phyloP scores from a whole-genome alignment of 106 monocot species.

The Xerophyta viscosa region DNA sequence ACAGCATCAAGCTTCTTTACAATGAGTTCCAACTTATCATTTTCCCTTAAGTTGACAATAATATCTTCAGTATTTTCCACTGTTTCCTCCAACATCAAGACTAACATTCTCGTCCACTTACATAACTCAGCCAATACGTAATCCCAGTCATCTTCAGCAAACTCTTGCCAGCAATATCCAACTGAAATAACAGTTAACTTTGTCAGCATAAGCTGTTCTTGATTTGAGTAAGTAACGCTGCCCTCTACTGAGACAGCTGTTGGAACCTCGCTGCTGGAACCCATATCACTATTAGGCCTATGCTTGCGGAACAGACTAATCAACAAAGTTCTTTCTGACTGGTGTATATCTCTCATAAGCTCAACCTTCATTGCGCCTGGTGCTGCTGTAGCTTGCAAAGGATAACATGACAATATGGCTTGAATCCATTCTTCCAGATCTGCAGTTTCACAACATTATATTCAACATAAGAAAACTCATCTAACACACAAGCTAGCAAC shows the following conservation, averaged over 20 bases:
- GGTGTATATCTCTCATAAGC: slow-evolving; percentile 24
- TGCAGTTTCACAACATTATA: slow-evolving; percentile 24
- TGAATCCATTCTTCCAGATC: slow-evolving; percentile 80
- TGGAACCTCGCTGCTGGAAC: slow-evolving; percentile 4
- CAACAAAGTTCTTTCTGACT: slow-evolving; percentile 38
- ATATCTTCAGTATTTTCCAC: slow-evolving; percentile 61
- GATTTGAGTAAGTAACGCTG: slow-evolving; percentile 9
- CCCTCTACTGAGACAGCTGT: slow-evolving; percentile 4
- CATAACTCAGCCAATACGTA: slow-evolving; percentile 43
- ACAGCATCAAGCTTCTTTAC: slow-evolving; percentile 38
- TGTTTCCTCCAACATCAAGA: slow-evolving; percentile 76
- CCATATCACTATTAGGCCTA: slow-evolving; percentile 10
- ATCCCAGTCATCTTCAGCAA: slow-evolving; percentile 79
- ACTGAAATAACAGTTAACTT: slow-evolving; percentile 66
- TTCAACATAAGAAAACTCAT: background rate
- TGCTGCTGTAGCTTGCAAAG: slow-evolving; percentile 33
- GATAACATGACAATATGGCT: slow-evolving; percentile 76
- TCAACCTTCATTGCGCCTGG: slow-evolving; percentile 26
- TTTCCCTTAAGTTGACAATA: slow-evolving; percentile 12
- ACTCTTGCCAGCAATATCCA: slow-evolving; percentile 84
- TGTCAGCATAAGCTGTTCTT: slow-evolving; percentile 31
- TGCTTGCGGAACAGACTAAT: slow-evolving; percentile 70
- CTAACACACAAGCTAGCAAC: background rate
- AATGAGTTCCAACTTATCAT: slow-evolving; percentile 17
- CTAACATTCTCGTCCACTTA: slow-evolving; percentile 55